Evolutionary conservation across 2,329 filamentous ascomycete species (phyloP), one percentile per base, ranked within the genome.

Genomic region (Penicillium sumatraense): DNA sequence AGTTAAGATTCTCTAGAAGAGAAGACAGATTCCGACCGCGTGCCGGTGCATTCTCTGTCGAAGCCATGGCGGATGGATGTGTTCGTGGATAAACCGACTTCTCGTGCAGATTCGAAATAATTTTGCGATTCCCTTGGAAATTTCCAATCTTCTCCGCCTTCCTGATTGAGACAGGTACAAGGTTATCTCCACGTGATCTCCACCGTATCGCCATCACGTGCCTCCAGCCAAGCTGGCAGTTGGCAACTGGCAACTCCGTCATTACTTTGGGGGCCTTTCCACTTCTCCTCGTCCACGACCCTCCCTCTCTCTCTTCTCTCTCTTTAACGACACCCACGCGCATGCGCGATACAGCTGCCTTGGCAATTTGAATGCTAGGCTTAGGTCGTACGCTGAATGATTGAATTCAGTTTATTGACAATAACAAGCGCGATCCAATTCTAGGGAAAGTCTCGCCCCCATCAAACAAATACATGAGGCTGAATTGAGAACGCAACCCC

Each of bases 1-100:
- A 61, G 11, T 67, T 71, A 5, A 78, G 58, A 5, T 61, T 71
- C 23, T 74, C 66, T 2, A 78, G 61, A 2, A 75, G 58, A 1
- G 61, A 59, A 8, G 69, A 65, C 18, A 76, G 57, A 49, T 52
- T 68, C 24, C 60, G 60, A 24, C 62, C 50, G 54, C 64, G 63
- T 24, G 65, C 58, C 24, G 63, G 60, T 14, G 60, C 57, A 18
- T 59, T 62, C 42, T 62, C 55, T 45, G 48, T 36, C 2, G 63
- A 57, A 42, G 68, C 64, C 68, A 72, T 72, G 55, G 53, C 58
- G 40, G 27, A 9, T 38, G 29, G 3, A 20, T 53, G 46, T 36
- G 16, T 27, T 11, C 27, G 21, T 24, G 26, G 31, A 53, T 31
- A n/a, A n/a, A n/a, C n/a, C n/a, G n/a, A n/a, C 21, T 23, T 48